phyloP scores from a whole-genome alignment of 2,329 filamentous ascomycete species.

The Phaeosphaeriaceae sp. region DNA sequence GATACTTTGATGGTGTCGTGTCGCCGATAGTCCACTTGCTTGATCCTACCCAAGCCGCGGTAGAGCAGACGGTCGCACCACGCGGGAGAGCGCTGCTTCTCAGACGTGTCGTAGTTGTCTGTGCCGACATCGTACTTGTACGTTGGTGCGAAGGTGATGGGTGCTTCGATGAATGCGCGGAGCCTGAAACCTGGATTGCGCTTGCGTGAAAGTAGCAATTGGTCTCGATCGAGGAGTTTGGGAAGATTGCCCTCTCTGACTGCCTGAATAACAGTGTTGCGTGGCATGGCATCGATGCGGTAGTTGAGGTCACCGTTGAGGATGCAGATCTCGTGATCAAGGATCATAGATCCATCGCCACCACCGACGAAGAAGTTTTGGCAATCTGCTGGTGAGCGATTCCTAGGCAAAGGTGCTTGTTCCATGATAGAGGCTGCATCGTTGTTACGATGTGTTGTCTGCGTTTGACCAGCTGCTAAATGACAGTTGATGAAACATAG shows the following conservation, averaged over 20 bases:
- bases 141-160: constrained; percentile 91
- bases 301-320: constrained; percentile 98
- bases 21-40: constrained; percentile 85
- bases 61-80: constrained; percentile 98
- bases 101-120: constrained; percentile 90
- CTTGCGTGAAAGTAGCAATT: constrained; percentile 85
- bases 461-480: constrained; percentile 89
- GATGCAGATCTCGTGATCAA: constrained; percentile 97
- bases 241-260: constrained; percentile 80
- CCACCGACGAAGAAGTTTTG: constrained; percentile 85
- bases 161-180: constrained; percentile 86
- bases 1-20: constrained; percentile 86
- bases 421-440: constrained; percentile 92
- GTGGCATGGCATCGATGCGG: constrained; percentile 95
- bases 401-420: constrained; percentile 73
- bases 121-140: constrained; percentile 99
- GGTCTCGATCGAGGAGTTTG: constrained; percentile 91
- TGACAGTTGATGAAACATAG: constrained; percentile 98
- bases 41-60: constrained; percentile 79
- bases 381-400: constrained; percentile 71
- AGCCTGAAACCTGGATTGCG: constrained; percentile 90
- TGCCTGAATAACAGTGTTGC: constrained; percentile 88
- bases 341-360: constrained; percentile 92
- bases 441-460: constrained; percentile 89
- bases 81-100: constrained; percentile 91